Conservation (phyloP, 2,329 filamentous ascomycete genomes). For the Drechslerella stenobrocha region DNA sequence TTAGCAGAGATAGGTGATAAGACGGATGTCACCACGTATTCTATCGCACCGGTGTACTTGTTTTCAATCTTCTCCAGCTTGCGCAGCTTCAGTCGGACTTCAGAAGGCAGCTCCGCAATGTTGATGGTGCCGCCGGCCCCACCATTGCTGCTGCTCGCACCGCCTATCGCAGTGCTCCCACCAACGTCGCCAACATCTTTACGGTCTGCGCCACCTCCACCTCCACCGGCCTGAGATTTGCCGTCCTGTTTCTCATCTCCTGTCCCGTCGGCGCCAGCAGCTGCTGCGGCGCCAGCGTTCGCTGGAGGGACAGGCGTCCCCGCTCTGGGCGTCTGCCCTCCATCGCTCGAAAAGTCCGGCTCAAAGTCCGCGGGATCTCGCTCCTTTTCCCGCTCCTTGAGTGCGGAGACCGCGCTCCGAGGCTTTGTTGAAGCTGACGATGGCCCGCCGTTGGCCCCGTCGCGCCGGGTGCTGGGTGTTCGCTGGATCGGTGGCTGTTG, state of each 20-base stretch:
- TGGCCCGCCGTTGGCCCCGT: conserved; percentile 14
- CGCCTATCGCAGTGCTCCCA: not conserved
- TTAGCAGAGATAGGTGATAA: not conserved
- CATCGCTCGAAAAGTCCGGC: conserved; percentile 41
- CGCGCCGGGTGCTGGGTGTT: conserved; percentile 36
- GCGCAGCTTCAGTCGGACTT: conserved; percentile 73
- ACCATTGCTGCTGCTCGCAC: not conserved
- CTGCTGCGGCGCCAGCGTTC: not conserved
- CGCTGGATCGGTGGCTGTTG: conserved; percentile 26
- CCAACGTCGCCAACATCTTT: conserved; percentile 24
- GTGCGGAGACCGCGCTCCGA: conserved; percentile 28
- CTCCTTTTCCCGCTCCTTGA: conserved; percentile 36
- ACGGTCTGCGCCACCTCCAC: conserved; percentile 38
- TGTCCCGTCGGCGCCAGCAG: conserved; percentile 15
- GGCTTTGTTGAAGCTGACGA: conserved; percentile 31
- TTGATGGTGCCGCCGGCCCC: conserved; percentile 21
- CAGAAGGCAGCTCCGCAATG: conserved; percentile 67
- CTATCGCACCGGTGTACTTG: conserved; percentile 73
- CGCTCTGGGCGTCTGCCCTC: conserved; percentile 25
- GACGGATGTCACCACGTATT: too few species aligned
- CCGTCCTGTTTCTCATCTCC: conserved; percentile 41
- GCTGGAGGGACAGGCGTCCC: conserved; percentile 37
- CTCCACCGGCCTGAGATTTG: conserved; percentile 27
- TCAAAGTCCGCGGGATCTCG: conserved; percentile 48
- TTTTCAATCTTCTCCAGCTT: conserved; percentile 88